Conservation (phyloP, 2,329 filamentous ascomycete species). For the Colletotrichum musicola region DNA sequence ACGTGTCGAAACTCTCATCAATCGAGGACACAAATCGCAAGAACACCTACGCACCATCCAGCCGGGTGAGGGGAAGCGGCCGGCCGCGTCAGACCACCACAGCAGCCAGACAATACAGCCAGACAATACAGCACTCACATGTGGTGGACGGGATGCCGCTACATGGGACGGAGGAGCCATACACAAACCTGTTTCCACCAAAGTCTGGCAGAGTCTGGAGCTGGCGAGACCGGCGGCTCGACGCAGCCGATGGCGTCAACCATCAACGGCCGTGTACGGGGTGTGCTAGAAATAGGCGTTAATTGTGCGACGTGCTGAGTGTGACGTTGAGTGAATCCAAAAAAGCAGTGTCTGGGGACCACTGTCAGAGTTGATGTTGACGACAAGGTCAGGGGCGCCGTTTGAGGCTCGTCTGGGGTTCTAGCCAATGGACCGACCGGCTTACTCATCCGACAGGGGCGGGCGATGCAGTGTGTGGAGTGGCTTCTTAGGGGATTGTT, state of each 20-base stretch:
- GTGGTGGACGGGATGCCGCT: neutral
- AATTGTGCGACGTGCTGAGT: constrained; percentile 22
- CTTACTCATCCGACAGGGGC: constrained; percentile 24
- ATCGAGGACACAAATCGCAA: neutral
- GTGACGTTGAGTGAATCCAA: constrained; percentile 14
- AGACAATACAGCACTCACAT: neutral
- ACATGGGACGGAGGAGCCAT: constrained; percentile 32
- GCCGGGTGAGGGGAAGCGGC: neutral
- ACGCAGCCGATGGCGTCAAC: constrained; percentile 21
- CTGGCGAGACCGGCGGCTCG: constrained; percentile 27
- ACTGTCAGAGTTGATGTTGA: constrained; percentile 4
- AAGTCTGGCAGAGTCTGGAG: constrained; percentile 29
- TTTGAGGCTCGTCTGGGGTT: constrained; percentile 23
- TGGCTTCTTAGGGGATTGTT: neutral
- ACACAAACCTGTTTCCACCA: constrained; percentile 1
- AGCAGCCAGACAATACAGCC: no score
- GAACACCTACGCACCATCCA: no score
- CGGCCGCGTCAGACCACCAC: neutral
- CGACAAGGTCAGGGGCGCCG: constrained; percentile 28
- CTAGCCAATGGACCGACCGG: constrained; percentile 8
- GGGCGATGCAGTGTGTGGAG: neutral
- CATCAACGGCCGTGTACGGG: constrained; percentile 2
- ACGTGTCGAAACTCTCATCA: constrained; percentile 21
- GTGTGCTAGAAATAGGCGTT: constrained; percentile 13
- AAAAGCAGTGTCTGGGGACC: neutral